Base-by-base conservation (phyloP, 345 rosid species). In the Acer yangbiense region DNA sequence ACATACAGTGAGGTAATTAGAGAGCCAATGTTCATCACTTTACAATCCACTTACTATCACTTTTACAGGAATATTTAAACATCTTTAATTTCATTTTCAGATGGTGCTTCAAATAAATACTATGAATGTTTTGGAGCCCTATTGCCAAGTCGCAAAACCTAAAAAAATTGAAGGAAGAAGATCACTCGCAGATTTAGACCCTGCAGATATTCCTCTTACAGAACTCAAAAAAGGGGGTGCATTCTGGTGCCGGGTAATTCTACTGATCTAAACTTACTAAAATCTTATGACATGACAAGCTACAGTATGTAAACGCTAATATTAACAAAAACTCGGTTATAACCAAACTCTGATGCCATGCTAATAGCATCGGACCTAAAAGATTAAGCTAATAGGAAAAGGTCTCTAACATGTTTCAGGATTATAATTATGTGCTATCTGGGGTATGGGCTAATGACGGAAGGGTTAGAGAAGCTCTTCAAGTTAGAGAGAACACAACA, bases 81-180 rank as follows among this genome's bases (percentile, higher is more conserved):
- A 48, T 17, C 65, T 32, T 46, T 54, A n/a, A 11, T 11, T 20
- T 20, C 27, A 14, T 14, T 66, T 16, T 5, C 55, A 50, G 55
- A 4, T 82, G 83, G 20, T 77, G 67, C 77, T 72, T 41, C 65
- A 85, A 65, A 85, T 82, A 58, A 85, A 85, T 71, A 41, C 74
- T 9, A 82, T 85, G 87, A 66, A 82, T 2, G 68, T 85, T 64
- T 57, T 85, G 35, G 87, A 85, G 68, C 81, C 87, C 16, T 18
- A 11, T 43, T 85, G 87, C 83, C 77, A 82, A 82, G 60, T 48
- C 11, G 83, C 87, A 8, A 73, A 57, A 32, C 82, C 82, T 6
- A 74, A 21, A 18, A 18, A 44, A 70, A 14, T 55, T 7, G 48
- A 63, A 48, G 85, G 85, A 60, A 74, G 78, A 16, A 9, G 85